Evolutionary conservation across 1,284 basidiomycete species (phyloP), one percentile per base, ranked within the genome.

Genomic region (Puccinia hordei): DNA sequence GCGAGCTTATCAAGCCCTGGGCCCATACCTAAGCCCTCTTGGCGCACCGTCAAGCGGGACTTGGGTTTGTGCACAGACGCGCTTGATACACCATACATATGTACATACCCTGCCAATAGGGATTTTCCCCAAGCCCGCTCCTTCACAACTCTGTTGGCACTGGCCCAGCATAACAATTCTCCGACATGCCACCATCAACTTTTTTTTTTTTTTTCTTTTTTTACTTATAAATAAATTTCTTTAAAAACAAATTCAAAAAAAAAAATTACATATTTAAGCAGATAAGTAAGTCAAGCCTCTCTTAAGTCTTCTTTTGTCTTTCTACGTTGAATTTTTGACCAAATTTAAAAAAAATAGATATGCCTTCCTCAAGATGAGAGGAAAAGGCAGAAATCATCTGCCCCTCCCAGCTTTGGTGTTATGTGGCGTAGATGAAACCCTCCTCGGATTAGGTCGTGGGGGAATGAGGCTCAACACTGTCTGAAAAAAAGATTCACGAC

Each of bases 401-500:
- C 94, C 12, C 94, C 94, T 77, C 92, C 94, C 1, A 93, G 93
- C 0, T 97, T n/a, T n/a, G n/a, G n/a, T n/a, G n/a, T n/a, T n/a
- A 96, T 86, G 95, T 97, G 71, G 95, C 95, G n/a, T n/a, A n/a
- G n/a, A n/a, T n/a, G n/a, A n/a, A n/a, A n/a, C n/a, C n/a, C n/a
- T n/a, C n/a, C n/a, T n/a, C 83, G 94, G 95, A 92, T 91, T 97
- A 57, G 94, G 95, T 87, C 90, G 94, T 89, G 95, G 94, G 49
- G 95, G n/a, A n/a, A n/a, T n/a, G n/a, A n/a, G n/a, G n/a, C n/a
- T n/a, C n/a, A n/a, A n/a, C n/a, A n/a, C n/a, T 96, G 73, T 97
- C 95, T 73, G 97, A n/a, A n/a, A n/a, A n/a, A n/a, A n/a, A n/a
- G 96, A 81, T 99, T 99, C 87, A 99, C 96, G 0, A 99, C 95